Evolutionary conservation across 1,284 basidiomycete genomes (phyloP).

Genomic region (Phlebopus sp.): DNA sequence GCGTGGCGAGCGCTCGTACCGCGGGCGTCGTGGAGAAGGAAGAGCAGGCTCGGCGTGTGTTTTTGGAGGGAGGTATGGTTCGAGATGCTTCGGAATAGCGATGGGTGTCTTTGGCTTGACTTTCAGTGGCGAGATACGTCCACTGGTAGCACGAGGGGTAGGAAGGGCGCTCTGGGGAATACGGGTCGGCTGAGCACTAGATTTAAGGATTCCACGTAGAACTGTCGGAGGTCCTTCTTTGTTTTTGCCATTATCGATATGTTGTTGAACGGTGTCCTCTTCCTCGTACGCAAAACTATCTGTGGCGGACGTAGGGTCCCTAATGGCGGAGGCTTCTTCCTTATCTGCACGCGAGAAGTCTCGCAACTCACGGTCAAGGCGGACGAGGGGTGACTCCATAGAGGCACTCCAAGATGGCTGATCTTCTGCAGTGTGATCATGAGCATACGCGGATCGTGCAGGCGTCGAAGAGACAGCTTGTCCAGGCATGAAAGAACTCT

Average conservation of each 20-base stretch:
- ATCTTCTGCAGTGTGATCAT: constrained; percentile 43
- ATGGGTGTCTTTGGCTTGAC: constrained; percentile 51
- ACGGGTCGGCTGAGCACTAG: constrained; percentile 40
- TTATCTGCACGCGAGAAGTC: constrained; percentile 48
- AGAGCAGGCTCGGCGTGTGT: constrained; percentile 56
- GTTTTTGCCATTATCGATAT: constrained; percentile 44
- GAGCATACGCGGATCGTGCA: constrained; percentile 42
- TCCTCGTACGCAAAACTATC: constrained; percentile 33
- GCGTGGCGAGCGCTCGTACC: constrained; percentile 30
- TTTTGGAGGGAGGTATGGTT: constrained; percentile 60
- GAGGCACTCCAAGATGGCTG: constrained; percentile 64
- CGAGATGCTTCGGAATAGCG: constrained; percentile 50
- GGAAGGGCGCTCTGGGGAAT: constrained; percentile 32
- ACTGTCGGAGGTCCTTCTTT: constrained; percentile 40
- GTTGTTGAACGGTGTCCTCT: constrained; percentile 30
- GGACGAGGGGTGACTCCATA: constrained; percentile 73
- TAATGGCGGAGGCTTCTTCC: constrained; percentile 13
- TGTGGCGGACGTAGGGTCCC: constrained; percentile 20
- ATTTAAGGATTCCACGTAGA: constrained; percentile 48
- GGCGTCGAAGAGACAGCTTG: constrained; percentile 75
- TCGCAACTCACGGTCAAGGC: constrained; percentile 66
- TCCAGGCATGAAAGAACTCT: constrained; percentile 67
- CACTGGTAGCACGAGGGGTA: constrained; percentile 35
- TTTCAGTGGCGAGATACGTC: constrained; percentile 36
- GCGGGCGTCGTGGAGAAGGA: constrained; percentile 38